A percentile compares a stretch with the other conserved stretches of the same genome.
phyloP scores from a whole-genome alignment of 2,329 filamentous ascomycete genomes.

The Kalaharituber pfeilii region DNA sequence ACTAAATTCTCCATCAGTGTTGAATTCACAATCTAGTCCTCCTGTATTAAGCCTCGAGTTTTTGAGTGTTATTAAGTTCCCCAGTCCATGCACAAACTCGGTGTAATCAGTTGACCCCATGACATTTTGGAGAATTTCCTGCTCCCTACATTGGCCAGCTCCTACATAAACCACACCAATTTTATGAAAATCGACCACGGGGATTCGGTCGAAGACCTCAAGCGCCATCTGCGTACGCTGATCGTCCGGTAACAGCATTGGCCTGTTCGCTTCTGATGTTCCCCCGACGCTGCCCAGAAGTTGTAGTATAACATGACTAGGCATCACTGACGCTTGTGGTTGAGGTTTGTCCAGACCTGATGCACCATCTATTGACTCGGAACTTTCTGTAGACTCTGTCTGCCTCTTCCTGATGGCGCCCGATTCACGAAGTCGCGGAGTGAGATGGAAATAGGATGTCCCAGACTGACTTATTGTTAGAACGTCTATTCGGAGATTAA shows the following conservation, averaged over 20 bases:
- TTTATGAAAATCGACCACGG: slow-evolving; percentile 87
- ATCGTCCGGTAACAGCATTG: slow-evolving; percentile 56
- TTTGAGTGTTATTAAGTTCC: slow-evolving; percentile 62
- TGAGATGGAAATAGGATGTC: slow-evolving; percentile 29
- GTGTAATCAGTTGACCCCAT: slow-evolving; percentile 77
- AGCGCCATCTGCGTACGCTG: slow-evolving; percentile 46
- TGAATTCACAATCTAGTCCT: slow-evolving; percentile 61
- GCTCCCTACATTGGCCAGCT: slow-evolving; percentile 64
- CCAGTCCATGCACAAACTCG: slow-evolving; percentile 64
- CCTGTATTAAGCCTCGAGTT: slow-evolving; percentile 83
- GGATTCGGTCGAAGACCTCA: slow-evolving; percentile 64
- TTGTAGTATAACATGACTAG: slow-evolving; percentile 55
- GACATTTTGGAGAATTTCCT: slow-evolving; percentile 71
- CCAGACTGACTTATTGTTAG: slow-evolving; percentile 28
- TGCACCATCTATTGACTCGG: not conserved
- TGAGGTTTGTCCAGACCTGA: slow-evolving; percentile 6
- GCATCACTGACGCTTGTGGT: slow-evolving; percentile 43
- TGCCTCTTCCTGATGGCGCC: not conserved
- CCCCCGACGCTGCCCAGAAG: slow-evolving; percentile 36
- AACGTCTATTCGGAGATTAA: too few species aligned
- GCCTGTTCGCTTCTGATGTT: slow-evolving; percentile 30
- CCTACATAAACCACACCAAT: slow-evolving; percentile 88
- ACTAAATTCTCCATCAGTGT: slow-evolving; percentile 70
- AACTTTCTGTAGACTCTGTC: not conserved
- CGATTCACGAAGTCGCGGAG: slow-evolving; percentile 18